Percentiles rank a stretch among this genome's conserved stretches.
phyloP scores from a whole-genome alignment of 257 asterid species.

The Gardenia jasminoides region DNA sequence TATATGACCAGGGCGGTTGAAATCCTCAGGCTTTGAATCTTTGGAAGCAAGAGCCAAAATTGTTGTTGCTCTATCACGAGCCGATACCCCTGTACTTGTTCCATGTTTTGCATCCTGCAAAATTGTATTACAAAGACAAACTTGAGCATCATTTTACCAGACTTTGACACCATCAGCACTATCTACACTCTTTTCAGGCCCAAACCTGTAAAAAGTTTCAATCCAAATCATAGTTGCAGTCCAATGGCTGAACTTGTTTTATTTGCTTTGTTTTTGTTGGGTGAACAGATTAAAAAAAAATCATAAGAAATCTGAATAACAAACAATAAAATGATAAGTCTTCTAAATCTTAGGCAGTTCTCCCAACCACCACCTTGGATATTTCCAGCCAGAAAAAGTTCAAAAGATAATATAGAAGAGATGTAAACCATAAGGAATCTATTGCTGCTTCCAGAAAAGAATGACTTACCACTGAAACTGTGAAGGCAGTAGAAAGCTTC shows the following conservation, averaged over 20 bases:
- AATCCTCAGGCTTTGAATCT: conserved; percentile 86
- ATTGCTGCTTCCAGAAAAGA: background rate
- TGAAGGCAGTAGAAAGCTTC: conserved; percentile 89
- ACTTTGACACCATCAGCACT: background rate
- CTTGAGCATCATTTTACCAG: background rate
- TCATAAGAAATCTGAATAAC: background rate
- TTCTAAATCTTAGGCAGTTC: background rate
- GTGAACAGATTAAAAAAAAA: background rate
- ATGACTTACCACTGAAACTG: conserved; percentile 85
- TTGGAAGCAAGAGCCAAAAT: conserved; percentile 75
- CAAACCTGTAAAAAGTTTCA: background rate
- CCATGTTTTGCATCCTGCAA: conserved; percentile 91
- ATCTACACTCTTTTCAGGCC: background rate
- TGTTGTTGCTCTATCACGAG: conserved; percentile 90
- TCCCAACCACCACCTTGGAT: background rate
- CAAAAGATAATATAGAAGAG: background rate
- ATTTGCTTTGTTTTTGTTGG: background rate
- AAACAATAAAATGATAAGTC: background rate
- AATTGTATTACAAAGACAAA: conserved; percentile 4
- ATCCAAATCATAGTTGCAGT: background rate
- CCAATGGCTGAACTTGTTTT: background rate
- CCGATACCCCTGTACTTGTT: conserved; percentile 95
- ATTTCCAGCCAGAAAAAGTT: background rate
- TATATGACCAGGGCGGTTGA: conserved; percentile 97
- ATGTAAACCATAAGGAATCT: background rate